These are phyloP conservation scores for Dactylellina parvicollis DNA, from an alignment of 2,329 filamentous ascomycete genomes.

Conservation along the genomic window DNA sequence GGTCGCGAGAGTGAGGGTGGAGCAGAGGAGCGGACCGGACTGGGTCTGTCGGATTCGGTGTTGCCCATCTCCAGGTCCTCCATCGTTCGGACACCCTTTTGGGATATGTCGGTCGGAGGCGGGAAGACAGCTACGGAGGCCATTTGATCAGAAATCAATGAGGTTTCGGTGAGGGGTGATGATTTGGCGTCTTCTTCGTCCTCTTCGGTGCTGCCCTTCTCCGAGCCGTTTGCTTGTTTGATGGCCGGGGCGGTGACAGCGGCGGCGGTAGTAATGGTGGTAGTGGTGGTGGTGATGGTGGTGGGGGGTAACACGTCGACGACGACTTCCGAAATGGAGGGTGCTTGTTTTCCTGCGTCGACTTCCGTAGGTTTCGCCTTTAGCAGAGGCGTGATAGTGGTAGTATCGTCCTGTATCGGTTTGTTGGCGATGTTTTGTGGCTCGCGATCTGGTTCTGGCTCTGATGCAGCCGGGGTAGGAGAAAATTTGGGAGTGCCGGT, in stretches of 20 bases:
- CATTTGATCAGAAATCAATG: conserved; percentile 47
- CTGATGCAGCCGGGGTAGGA: conserved; percentile 37
- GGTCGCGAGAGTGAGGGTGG: conserved; percentile 65
- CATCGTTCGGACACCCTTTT: conserved; percentile 52
- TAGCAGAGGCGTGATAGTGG: conserved; percentile 7
- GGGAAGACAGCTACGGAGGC: conserved; percentile 51
- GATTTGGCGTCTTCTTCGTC: conserved; percentile 53
- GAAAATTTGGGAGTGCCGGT: conserved; percentile 52
- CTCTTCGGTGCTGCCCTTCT: conserved; percentile 51
- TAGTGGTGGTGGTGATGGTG: neutral
- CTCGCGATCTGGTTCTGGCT: conserved; percentile 50
- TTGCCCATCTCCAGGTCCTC: conserved; percentile 55
- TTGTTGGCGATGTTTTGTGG: conserved; percentile 15
- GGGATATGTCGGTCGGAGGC: conserved; percentile 53
- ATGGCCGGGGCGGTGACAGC: neutral
- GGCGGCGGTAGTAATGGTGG: neutral
- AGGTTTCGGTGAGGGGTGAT: conserved; percentile 49
- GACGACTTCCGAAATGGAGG: conserved; percentile 30
- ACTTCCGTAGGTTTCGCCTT: conserved; percentile 18
- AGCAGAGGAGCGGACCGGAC: conserved; percentile 53
- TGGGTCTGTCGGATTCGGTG: conserved; percentile 54
- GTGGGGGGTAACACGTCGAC: conserved; percentile 50
- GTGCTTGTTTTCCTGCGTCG: conserved; percentile 30
- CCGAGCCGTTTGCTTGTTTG: conserved; percentile 42
- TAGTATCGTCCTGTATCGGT: conserved; percentile 30